Base-by-base conservation (phyloP, 108 stramenopile species). In the Fragilaria radians region DNA sequence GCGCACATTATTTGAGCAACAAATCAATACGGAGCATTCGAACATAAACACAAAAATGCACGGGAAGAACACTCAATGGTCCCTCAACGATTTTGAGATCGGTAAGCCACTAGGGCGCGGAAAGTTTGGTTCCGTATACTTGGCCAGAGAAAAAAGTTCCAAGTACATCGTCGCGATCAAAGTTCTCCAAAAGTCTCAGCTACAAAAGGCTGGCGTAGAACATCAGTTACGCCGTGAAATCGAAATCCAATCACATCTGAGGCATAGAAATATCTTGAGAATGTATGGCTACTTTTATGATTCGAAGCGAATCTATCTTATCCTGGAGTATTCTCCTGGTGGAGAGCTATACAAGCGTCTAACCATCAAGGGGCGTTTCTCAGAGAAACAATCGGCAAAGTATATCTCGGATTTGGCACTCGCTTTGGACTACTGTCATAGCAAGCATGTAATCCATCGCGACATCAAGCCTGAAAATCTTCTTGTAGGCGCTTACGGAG, bases 401-500 rank as follows among this genome's bases (percentile, higher is more conserved):
- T 98, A 96, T 82, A 93, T 99, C 48, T 67, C 71, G 21, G 89
- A 97, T 48, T 67, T 99, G 47, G 68, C 91, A 24, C 51, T 64
- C 54, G 98, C 98, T n/a, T 67, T 99, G 26, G 58, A 67, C 49
- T 97, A 95, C 78, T 97, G 96, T 68, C 98, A 99, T 74, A 59
- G 57, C 42, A 97, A 97, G 62, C 96, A 97, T 53, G 95, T 98
- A 1, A 97, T 99, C 57, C 99, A 99, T 66, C 81, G 99, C 23
- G 97, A 99, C 65, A 97, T 99, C 77, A 99, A 99, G 68, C 99
- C 99, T 14, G 97, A 99, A 66, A 99, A 99, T 67, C 76, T 99
- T 3, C 66, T 99, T 21, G 48, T 99, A 23, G 97, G 95, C 4
- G 79, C 88, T 25, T 65, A 82, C 48, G 88, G 90, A 22, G 96